Conservation (phyloP, 495 filamentous ascomycete species). For the Friedmanniomyces simplex region DNA sequence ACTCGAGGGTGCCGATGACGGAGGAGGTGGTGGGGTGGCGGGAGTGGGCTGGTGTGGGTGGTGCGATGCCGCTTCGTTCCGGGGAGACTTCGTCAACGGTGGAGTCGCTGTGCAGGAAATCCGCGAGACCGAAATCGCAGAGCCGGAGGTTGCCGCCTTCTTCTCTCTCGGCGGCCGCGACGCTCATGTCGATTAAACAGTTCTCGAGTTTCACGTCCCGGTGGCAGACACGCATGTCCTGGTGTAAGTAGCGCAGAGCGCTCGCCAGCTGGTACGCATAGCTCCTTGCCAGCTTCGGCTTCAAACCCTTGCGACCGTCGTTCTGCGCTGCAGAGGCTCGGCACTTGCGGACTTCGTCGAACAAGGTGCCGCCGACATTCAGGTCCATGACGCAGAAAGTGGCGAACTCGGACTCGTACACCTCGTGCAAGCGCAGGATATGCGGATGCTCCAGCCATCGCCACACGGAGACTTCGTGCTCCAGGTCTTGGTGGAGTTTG, state of each 20-base stretch:
- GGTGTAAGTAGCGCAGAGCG: constrained; percentile 61
- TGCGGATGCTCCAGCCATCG: constrained; percentile 56
- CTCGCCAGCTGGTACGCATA: constrained; percentile 60
- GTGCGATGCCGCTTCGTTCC: not conserved
- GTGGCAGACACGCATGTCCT: constrained; percentile 62
- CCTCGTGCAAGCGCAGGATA: constrained; percentile 54
- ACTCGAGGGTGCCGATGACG: constrained; percentile 56
- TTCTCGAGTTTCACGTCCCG: constrained; percentile 72
- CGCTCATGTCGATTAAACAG: constrained; percentile 53
- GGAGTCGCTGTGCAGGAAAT: constrained; percentile 52
- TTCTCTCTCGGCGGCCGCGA: constrained; percentile 36
- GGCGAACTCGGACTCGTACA: constrained; percentile 60
- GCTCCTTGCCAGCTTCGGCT: constrained; percentile 43
- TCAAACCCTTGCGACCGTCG: constrained; percentile 35
- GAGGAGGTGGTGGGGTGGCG: constrained; percentile 30
- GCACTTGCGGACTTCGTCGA: constrained; percentile 53
- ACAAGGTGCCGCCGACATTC: constrained; percentile 58
- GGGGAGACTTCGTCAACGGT: constrained; percentile 7
- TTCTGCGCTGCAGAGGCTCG: constrained; percentile 26
- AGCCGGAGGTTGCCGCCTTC: constrained; percentile 53
- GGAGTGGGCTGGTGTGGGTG: not conserved
- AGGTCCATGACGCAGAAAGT: constrained; percentile 67
- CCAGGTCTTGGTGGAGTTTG: constrained; percentile 59
- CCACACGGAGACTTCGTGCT: constrained; percentile 65
- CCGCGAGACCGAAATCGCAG: constrained; percentile 69